Conservation (phyloP, 2,329 filamentous ascomycete species). For the Metarhizium anisopliae region DNA sequence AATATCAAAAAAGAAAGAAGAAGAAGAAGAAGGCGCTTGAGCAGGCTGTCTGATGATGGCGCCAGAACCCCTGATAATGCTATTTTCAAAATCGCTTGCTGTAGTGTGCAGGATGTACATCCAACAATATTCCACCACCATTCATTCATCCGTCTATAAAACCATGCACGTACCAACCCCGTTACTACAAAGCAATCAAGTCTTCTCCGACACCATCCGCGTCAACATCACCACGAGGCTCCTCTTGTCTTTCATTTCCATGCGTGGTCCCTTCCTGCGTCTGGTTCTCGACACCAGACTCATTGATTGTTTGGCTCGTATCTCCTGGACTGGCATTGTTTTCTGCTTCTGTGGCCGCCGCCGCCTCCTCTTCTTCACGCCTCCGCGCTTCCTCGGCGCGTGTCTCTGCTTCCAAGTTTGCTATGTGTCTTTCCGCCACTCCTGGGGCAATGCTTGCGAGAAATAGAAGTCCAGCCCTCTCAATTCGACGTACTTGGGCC, state of each 20-base stretch:
- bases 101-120: not conserved
- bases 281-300: not conserved
- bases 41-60: not conserved
- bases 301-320: not conserved
- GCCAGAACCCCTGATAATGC: not conserved
- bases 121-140: not conserved
- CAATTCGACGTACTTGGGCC: conserved; percentile 40
- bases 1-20: too few relatives aligned
- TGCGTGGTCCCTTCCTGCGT: conserved; percentile 3
- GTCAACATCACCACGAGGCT: not conserved
- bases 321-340: conserved; percentile 7
- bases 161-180: not conserved
- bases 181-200: conserved; percentile 4
- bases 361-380: conserved; percentile 32
- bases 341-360: conserved; percentile 19
- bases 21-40: too few relatives aligned
- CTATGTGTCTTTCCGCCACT: conserved; percentile 57
- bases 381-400: conserved; percentile 32
- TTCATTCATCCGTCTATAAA: not conserved
- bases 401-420: conserved; percentile 44
- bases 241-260: conserved; percentile 1
- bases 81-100: not conserved
- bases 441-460: conserved; percentile 58
- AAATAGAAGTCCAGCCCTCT: conserved; percentile 54
- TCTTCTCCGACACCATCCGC: conserved; percentile 1